Evolutionary conservation across 179 eudicot species (phyloP), one percentile per base, ranked within the genome.

Genomic region (Gypsophila paniculata): DNA sequence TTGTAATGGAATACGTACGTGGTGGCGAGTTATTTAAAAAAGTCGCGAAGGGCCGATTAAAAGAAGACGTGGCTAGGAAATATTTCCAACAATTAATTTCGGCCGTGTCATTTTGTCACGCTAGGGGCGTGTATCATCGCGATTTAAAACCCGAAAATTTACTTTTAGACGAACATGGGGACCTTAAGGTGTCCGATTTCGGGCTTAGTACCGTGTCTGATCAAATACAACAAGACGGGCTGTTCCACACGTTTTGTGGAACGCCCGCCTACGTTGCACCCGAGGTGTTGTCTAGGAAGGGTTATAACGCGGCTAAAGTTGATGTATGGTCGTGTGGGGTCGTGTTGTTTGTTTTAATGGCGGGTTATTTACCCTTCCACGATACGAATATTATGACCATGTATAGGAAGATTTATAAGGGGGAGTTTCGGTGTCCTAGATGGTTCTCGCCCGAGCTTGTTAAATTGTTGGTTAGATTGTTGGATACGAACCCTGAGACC

Each of bases 211-310:
- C 83, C 0, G 81, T 82, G 0, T 67, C 82, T 0, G 85, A 82
- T 36, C 83, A 79, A 44, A 79, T 76, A 0, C 77, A 81, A 4
- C 78, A 79, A 26, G 85, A 82, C 12, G 85, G 85, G 0, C 8
- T 82, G 46, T 79, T 82, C 61, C 83, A 82, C n/a, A 82, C 85
- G 3, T 76, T 79, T 39, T 82, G 85, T 52, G 85, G 85, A 5
- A 82, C 85, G 6, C 85, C 85, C 18, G 85, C 85, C 0, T 82
- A 82, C 17, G 85, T 79, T 2, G 78, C 85, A 8, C 85, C 85
- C 19, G 85, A 82, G 72, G 76, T 82, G 7, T 60, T 82, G 2
- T 76, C 76, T 0, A 60, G 81, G 10, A 82, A 82, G 48, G 85
- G 85, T 0, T 82, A 82, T 14, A 78, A 82, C 3, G 83, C 82